Conservation (phyloP, 2,329 filamentous ascomycete genomes). For the Fusarium sp. region DNA sequence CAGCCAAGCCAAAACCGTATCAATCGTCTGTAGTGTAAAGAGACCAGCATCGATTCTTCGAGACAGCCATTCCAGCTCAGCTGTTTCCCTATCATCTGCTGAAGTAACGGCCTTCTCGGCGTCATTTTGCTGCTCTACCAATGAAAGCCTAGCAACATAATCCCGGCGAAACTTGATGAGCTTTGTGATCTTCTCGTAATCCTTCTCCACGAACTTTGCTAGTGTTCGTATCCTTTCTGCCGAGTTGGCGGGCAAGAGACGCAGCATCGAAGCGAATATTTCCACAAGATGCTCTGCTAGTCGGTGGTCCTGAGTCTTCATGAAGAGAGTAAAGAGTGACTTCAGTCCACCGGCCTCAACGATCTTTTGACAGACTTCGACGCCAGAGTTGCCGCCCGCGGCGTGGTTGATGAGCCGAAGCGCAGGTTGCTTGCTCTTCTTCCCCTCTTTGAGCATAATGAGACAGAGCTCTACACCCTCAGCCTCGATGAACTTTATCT, state of each 20-base stretch:
- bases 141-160: constrained; percentile 73
- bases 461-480: constrained; percentile 92
- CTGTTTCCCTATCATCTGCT: constrained; percentile 57
- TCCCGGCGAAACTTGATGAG: constrained; percentile 78
- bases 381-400: constrained; percentile 61
- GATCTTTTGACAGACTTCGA: constrained; percentile 76
- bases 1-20: constrained; percentile 90
- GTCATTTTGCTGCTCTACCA: constrained; percentile 61
- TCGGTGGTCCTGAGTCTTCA: constrained; percentile 79
- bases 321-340: constrained; percentile 86
- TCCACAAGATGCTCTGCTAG: constrained; percentile 84
- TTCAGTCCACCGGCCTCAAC: constrained; percentile 89
- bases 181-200: constrained; percentile 85
- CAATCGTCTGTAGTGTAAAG: constrained; percentile 84
- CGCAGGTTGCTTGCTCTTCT: constrained; percentile 81
- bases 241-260: constrained; percentile 81
- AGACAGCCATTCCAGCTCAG: constrained; percentile 78
- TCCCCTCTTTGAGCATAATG: constrained; percentile 91
- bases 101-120: constrained; percentile 22
- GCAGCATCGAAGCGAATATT: constrained; percentile 85
- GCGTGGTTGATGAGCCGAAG: constrained; percentile 89
- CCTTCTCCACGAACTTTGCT: constrained; percentile 95
- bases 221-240: constrained; percentile 83
- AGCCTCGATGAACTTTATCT: constrained; percentile 84
- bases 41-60: constrained; percentile 84